Conservation (phyloP, 225 moss, liverwort and hornwort genomes). For the Pseudisothecium myosuroides region DNA sequence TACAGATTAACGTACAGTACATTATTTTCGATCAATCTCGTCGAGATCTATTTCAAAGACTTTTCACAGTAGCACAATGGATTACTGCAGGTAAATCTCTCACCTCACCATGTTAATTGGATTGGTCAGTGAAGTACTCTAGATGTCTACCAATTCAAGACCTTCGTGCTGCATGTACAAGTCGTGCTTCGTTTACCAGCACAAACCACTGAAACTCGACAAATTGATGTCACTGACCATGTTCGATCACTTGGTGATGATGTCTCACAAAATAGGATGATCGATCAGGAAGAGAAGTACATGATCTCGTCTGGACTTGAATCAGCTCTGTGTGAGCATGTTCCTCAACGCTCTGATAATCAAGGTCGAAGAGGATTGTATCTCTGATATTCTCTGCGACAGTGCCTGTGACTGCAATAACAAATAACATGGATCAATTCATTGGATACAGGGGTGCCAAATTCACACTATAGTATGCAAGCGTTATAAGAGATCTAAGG, state of each 20-base stretch:
- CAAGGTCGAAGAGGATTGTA: background rate
- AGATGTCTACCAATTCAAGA: background rate
- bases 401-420: background rate
- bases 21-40: background rate
- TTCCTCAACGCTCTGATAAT: background rate
- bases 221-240: background rate
- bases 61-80: background rate
- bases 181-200: background rate
- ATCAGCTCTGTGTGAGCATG: background rate
- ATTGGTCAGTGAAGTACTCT: background rate
- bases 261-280: background rate
- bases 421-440: background rate
- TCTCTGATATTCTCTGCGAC: background rate
- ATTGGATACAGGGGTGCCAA: background rate
- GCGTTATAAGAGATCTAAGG: background rate
- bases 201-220: background rate
- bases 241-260: background rate
- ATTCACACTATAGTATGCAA: background rate
- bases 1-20: background rate
- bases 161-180: no score
- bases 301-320: background rate
- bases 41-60: background rate
- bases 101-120: background rate
- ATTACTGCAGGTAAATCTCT: background rate
- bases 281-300: background rate